Evolutionary conservation across 2,329 filamentous ascomycete species (phyloP).

Genomic region (Bisporella sp.): DNA sequence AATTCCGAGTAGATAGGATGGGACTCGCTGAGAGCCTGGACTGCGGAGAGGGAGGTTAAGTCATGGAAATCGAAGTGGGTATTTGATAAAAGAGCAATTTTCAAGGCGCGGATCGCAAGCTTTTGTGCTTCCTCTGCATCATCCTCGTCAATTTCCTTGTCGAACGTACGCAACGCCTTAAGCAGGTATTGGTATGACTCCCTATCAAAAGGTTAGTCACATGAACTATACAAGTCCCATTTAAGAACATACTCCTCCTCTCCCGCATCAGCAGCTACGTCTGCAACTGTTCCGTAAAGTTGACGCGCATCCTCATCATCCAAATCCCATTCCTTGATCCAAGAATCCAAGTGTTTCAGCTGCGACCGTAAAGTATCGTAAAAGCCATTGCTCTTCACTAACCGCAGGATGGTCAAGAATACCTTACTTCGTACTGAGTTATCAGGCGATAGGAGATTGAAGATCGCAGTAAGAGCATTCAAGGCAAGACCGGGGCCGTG

Average conservation of each 20-base stretch:
- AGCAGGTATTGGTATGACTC: constrained; percentile 62
- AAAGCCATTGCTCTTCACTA: constrained; percentile 67
- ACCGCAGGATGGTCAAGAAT: constrained; percentile 78
- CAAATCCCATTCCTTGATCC: constrained; percentile 78
- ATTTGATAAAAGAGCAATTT: constrained; percentile 58
- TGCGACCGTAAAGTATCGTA: constrained; percentile 82
- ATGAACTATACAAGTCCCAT: neutral
- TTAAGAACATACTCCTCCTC: constrained; percentile 60
- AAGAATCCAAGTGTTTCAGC: constrained; percentile 73
- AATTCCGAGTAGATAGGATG: constrained; percentile 84
- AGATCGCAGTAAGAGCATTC: constrained; percentile 87
- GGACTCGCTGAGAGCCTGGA: constrained; percentile 81
- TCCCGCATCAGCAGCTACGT: constrained; percentile 70
- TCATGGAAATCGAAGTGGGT: constrained; percentile 69
- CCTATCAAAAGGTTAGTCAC: constrained; percentile 28
- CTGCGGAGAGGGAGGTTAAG: constrained; percentile 62
- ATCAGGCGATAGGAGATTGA: constrained; percentile 79
- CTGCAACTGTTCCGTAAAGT: constrained; percentile 75
- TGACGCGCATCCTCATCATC: constrained; percentile 78
- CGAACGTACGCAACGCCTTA: constrained; percentile 54
- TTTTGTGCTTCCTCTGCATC: constrained; percentile 52
- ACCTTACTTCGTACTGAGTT: constrained; percentile 84
- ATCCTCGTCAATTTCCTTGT: constrained; percentile 49
- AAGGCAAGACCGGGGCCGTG: constrained; percentile 83
- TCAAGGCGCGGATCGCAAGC: constrained; percentile 59